Evolutionary conservation across 345 rosid species (phyloP).

Genomic region (Syzygium aromaticum): DNA sequence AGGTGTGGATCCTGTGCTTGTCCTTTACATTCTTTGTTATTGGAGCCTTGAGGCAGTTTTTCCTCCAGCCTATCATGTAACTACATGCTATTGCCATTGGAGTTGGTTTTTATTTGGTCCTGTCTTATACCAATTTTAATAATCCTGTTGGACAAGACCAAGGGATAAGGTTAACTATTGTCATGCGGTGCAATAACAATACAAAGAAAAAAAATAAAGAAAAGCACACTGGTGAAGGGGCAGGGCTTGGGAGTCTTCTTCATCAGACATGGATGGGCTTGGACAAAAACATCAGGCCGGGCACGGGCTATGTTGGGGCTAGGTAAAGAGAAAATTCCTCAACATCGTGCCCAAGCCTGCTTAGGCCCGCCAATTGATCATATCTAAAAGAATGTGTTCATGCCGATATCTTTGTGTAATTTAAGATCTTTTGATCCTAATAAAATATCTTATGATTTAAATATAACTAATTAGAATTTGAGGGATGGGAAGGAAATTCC

Average conservation of each 20-base stretch:
- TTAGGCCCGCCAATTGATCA: neutral
- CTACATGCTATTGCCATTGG: neutral
- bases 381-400: neutral
- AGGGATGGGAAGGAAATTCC: neutral
- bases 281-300: neutral
- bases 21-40: neutral
- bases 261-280: neutral
- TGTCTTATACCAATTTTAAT: neutral
- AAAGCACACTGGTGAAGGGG: neutral
- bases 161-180: neutral
- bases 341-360: neutral
- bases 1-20: neutral
- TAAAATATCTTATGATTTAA: neutral
- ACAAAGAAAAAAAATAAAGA: neutral
- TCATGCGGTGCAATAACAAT: neutral
- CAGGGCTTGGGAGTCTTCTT: neutral
- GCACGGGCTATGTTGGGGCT: neutral
- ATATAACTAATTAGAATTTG: neutral
- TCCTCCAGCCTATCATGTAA: neutral
- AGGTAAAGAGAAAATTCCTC: neutral
- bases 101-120: neutral
- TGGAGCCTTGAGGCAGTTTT: neutral
- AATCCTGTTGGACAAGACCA: neutral
- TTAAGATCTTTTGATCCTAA: neutral
- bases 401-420: neutral